Base-by-base conservation (phyloP, 768 basidiomycete genomes). In the Amanita thiersii region DNA sequence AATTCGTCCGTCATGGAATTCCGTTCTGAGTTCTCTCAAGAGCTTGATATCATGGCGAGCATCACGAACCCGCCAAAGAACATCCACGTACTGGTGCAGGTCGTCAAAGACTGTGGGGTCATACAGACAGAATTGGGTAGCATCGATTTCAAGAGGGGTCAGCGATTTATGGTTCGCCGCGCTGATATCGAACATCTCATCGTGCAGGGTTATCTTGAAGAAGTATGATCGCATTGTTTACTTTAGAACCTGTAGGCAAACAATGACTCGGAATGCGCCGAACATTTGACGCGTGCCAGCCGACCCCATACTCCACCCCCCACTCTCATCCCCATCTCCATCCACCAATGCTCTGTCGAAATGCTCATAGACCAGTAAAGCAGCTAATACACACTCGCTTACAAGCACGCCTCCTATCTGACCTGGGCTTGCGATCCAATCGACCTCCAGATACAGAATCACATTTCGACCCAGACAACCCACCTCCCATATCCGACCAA, bases 101-200 rank as follows among this genome's bases (percentile, higher is more conserved):
- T 97, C 23, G 73, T 90, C 18, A 73, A 72, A 51, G 92, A 97
- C 54, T 91, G 90, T 49, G 94, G 96, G 2, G 77, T 83, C 39
- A 88, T 99, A 14, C 84, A 91, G 59, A 90, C 93, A 1, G 91
- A 96, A 61, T 66, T 84, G 43, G 96, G 96, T 6, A 82, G 75
- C 43, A 82, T 99, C 45, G 85, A 93, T 58, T 92, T 98, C 56
- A 74, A 76, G 55, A 86, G 82, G 59, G 94, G 92, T 0, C 84
- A 90, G 60, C 66, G 94, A 48, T 94, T 88, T 53, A 81, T 92
- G 71, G 82, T 97, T 39, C 70, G 87, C 26, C 68, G 89, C 50
- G 76, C 86, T 5, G 90, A 93, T 56, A 82, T 99, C 47, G 96
- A 99, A 58, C 84, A 93, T 58, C 70, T 98, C 51, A 89, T 98